These are phyloP conservation scores for Paecilomyces niveus DNA, from an alignment of 2,329 filamentous ascomycete genomes.

Conservation along the genomic window DNA sequence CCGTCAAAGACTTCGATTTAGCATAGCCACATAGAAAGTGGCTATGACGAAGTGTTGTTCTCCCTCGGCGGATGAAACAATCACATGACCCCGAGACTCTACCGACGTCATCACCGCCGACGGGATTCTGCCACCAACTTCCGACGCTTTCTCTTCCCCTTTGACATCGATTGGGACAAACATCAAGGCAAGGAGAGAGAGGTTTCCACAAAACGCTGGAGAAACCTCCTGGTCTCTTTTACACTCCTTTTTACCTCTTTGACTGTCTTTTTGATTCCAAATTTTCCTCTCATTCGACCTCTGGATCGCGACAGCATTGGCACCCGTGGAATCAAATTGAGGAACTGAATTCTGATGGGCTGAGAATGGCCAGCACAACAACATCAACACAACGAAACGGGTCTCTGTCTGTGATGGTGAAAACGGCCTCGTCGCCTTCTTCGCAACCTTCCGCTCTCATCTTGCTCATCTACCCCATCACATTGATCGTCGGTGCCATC, in stretches of 20 bases:
- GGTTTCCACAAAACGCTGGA: neutral
- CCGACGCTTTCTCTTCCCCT: neutral
- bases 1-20: too few species aligned
- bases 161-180: neutral
- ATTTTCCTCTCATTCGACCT: neutral
- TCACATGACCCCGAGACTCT: neutral
- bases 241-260: neutral
- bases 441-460: constrained; percentile 52
- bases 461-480: constrained; percentile 65
- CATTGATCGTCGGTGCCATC: constrained; percentile 73
- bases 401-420: neutral
- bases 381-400: neutral
- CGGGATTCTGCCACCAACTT: neutral
- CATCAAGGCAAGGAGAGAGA: neutral
- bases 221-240: neutral
- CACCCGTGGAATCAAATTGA: neutral
- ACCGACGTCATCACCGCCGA: neutral
- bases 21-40: neutral
- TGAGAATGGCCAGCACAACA: neutral
- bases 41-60: neutral
- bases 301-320: too few species aligned
- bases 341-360: neutral
- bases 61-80: neutral
- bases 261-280: neutral
- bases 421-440: neutral